Evolutionary conservation across 169 alveolate species (phyloP), one percentile per base, ranked within the genome.

Genomic region (Cryptosporidium tyzzeri): DNA sequence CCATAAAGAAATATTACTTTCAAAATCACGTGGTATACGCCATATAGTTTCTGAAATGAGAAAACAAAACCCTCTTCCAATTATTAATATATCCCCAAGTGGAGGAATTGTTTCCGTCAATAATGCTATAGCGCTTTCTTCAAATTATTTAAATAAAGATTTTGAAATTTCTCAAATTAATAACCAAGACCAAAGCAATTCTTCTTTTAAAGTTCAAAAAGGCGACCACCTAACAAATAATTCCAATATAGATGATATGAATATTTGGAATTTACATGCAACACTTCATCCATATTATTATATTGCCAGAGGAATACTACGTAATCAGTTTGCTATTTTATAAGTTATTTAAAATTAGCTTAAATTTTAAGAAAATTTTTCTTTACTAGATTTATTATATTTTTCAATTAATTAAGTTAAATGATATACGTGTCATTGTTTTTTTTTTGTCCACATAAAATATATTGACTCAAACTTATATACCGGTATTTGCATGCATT

Each of bases 1-100:
- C 26, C 41, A 59, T 16, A 41, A 65, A 12, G 89, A 80, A 26
- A 80, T 80, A 59, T 48, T 80, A 16, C 33, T 80, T 3, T 80
- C 89, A n/a, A 80, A 80, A 23, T 80, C 89, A 14, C 89, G 89
- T 62, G 89, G 89, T 16, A 31, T 80, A 23, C 55, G 89, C 2
- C 89, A 80, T 41, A 62, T 80, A 3, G 62, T 80, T 61, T 80
- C 89, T 23, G 89, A 80, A 62, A 61, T 80, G 80, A 80, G 75
- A 45, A 80, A 80, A 48, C 89, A 80, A 41, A 65, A 62, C 29
- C 89, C 89, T 21, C 18, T 80, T n/a, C 89, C 89, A 33, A 41
- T 80, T 23, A 45, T 80, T 18, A 62, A 80, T 23, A 62, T 80
- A 26, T 39, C 89, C 29, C 89, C 89, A 16, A 59, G 62, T 23